These are phyloP conservation scores for Bothriochloa decipiens DNA, from an alignment of 176 grass and related monocot species.

Conservation along the genomic window DNA sequence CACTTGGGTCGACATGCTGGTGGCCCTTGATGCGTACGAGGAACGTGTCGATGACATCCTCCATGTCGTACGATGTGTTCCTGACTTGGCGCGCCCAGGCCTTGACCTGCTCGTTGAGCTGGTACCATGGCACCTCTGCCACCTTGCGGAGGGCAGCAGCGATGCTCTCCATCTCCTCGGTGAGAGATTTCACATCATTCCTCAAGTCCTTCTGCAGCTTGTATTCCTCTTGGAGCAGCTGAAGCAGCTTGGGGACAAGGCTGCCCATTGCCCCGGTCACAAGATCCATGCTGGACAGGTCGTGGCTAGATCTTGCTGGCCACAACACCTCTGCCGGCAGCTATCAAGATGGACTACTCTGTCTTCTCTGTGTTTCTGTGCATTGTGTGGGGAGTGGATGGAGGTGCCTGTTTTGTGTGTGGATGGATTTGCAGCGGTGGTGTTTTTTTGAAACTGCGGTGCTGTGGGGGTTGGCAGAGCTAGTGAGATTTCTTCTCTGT, in stretches of 20 bases:
- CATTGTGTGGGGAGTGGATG: too few species aligned
- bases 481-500: too few species aligned
- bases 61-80: background rate
- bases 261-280: background rate
- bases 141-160: background rate
- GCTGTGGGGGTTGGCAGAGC: too few species aligned
- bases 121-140: background rate
- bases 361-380: too few species aligned
- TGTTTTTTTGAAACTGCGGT: too few species aligned
- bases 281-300: background rate
- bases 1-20: rapidly evolving
- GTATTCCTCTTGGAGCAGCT: slow-evolving; percentile 4
- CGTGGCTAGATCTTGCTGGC: too few species aligned
- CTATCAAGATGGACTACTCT: too few species aligned
- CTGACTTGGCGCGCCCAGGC: slow-evolving; percentile 1
- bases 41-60: background rate
- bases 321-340: too few species aligned
- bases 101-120: slow-evolving; percentile 8
- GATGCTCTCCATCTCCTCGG: background rate
- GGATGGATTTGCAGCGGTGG: too few species aligned
- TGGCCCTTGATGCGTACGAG: background rate
- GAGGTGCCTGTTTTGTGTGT: too few species aligned
- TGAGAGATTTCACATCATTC: background rate
- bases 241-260: background rate
- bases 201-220: background rate